Evolutionary conservation across 2,329 filamentous ascomycete genomes (phyloP).

Genomic region (Exophiala phaeomuriformis): DNA sequence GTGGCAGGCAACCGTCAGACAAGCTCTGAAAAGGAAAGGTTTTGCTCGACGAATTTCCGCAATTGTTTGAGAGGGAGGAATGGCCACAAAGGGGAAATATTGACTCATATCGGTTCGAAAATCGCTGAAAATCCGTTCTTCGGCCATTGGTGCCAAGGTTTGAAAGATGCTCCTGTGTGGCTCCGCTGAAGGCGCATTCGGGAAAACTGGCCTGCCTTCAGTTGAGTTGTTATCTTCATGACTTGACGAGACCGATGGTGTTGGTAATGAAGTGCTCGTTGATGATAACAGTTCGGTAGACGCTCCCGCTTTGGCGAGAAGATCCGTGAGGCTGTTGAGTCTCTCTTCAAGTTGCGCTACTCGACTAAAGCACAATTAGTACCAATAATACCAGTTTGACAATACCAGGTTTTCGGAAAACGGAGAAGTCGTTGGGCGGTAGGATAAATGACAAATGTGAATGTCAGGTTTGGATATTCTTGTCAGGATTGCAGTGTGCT

Average conservation of each 20-base stretch:
- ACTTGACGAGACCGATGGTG: constrained; percentile 1
- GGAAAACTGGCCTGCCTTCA: neutral
- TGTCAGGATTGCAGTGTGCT: neutral
- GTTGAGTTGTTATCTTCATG: neutral
- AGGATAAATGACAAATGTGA: too few relatives aligned
- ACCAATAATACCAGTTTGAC: neutral
- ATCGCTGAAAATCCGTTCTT: constrained; percentile 18
- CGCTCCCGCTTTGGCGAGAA: neutral
- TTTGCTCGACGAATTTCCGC: constrained; percentile 24
- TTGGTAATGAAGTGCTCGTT: constrained; percentile 1
- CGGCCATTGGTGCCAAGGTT: constrained; percentile 6
- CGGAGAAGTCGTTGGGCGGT: too few relatives aligned
- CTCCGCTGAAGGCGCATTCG: too few relatives aligned
- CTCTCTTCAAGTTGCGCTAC: constrained; percentile 11
- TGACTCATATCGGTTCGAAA: constrained; percentile 24
- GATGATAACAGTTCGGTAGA: neutral
- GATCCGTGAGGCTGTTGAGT: constrained; percentile 10
- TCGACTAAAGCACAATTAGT: constrained; percentile 2
- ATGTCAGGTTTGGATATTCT: too few relatives aligned
- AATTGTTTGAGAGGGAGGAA: constrained; percentile 20
- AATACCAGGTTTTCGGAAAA: too few relatives aligned
- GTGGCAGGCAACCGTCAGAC: constrained; percentile 30
- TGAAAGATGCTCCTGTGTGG: neutral
- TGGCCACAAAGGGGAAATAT: constrained; percentile 29
- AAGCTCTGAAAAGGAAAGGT: constrained; percentile 34